Evolutionary conservation across 139 green algal genomes (phyloP).

Genomic region (Cymbomonas tetramitiformis): DNA sequence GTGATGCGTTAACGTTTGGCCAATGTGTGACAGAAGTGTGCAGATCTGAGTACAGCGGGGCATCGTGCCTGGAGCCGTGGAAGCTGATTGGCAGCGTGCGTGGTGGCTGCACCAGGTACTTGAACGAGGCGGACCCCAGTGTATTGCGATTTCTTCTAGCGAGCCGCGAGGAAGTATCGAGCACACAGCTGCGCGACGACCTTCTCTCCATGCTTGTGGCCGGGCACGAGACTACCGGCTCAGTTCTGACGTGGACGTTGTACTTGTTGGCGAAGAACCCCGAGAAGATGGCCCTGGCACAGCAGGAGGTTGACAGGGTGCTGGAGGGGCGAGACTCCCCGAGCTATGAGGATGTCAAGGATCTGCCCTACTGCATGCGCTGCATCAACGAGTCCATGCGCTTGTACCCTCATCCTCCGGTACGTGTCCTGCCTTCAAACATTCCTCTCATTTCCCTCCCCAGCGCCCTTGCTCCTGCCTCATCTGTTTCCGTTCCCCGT

Average conservation of each 20-base stretch:
- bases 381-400: constrained; percentile 94
- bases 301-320: constrained; percentile 79
- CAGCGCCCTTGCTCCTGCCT: too few species aligned
- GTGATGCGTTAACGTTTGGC: too few species aligned
- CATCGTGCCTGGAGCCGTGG: too few species aligned
- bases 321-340: constrained; percentile 39
- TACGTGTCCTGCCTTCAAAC: too few species aligned
- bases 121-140: constrained; percentile 75
- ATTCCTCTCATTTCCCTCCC: too few species aligned
- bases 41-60: too few species aligned
- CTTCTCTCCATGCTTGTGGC: constrained; percentile 96
- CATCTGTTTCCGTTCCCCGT: too few species aligned
- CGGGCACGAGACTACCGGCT: constrained; percentile 94
- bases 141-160: constrained; percentile 91
- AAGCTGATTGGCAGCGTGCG: too few species aligned
- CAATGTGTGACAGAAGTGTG: too few species aligned
- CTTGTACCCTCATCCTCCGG: constrained; percentile 92
- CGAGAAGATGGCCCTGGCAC: constrained; percentile 33
- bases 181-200: constrained; percentile 83
- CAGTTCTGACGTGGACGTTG: constrained; percentile 88
- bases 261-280: constrained; percentile 68
- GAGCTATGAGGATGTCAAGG: constrained; percentile 46
- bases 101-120: constrained; percentile 66
- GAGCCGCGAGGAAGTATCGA: constrained; percentile 73
- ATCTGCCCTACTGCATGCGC: constrained; percentile 73